Evolutionary conservation across 176 grass and related monocot species (phyloP).

Genomic region (Musa schizocarpa): DNA sequence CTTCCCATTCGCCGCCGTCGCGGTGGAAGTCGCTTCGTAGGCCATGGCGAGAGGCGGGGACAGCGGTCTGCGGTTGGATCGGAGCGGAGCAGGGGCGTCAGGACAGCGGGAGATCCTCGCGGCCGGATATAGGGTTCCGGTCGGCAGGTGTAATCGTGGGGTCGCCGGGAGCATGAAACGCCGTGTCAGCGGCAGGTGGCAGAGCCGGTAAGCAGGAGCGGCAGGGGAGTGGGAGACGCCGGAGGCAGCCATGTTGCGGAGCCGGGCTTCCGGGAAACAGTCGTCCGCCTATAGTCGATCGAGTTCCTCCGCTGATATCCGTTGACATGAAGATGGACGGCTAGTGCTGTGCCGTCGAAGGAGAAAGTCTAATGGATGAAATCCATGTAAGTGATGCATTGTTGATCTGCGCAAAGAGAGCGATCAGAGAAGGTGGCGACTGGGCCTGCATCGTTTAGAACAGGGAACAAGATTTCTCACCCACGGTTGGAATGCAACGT

Average conservation of each 20-base stretch:
- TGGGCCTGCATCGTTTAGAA: too few relatives aligned
- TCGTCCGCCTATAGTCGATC: neutral
- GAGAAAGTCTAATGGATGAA: too few relatives aligned
- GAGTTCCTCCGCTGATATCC: neutral
- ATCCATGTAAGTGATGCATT: too few relatives aligned
- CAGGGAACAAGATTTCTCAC: too few relatives aligned
- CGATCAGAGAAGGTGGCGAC: too few relatives aligned
- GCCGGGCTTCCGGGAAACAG: neutral
- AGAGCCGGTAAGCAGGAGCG: neutral
- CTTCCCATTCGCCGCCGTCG: conserved; percentile 22
- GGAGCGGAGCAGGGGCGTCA: neutral
- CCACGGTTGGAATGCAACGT: too few relatives aligned
- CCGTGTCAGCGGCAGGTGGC: neutral
- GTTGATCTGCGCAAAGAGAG: too few relatives aligned
- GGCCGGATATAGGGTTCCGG: neutral
- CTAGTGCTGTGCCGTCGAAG: too few relatives aligned
- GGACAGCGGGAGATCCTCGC: neutral
- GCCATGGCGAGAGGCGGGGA: conserved; percentile 30
- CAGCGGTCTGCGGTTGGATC: neutral
- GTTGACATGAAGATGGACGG: neutral
- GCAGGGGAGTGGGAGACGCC: conserved; percentile 1
- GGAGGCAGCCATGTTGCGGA: neutral
- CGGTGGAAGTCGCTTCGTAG: conserved; percentile 14
- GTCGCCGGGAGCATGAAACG: neutral
- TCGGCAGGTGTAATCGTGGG: neutral